A percentile compares a stretch with the other conserved stretches of the same genome.
These are phyloP conservation scores for Erodium texanum DNA, from an alignment of 441 rosid genomes.

Conservation along the genomic window DNA sequence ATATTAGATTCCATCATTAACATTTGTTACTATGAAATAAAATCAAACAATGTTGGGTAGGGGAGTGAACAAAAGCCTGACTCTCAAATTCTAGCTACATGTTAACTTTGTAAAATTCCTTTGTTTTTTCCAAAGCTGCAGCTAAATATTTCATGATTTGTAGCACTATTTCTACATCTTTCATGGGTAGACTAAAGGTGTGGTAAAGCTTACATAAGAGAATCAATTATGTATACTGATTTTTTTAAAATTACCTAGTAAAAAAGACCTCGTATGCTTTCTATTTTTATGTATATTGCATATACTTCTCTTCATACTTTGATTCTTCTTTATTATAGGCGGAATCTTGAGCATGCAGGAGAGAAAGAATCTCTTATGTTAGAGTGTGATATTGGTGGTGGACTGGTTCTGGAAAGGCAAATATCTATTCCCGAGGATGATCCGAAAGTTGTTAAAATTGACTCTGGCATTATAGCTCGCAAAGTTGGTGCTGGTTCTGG, in stretches of 20 bases:
- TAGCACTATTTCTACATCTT: neutral
- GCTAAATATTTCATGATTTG: neutral
- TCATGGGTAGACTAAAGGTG: neutral
- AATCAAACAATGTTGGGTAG: neutral
- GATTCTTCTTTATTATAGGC: conserved; percentile 36
- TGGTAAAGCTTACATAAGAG: neutral
- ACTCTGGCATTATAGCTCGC: conserved; percentile 59
- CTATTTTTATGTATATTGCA: neutral
- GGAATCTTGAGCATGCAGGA: conserved; percentile 69
- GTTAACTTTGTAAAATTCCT: neutral
- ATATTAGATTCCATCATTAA: neutral
- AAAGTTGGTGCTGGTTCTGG: conserved; percentile 93
- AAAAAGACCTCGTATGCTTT: neutral
- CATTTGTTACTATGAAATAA: neutral
- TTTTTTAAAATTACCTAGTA: neutral
- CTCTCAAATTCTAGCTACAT: neutral
- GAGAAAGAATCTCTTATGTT: conserved; percentile 61
- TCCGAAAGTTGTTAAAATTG: conserved; percentile 42
- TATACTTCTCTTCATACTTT: neutral
- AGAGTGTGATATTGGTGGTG: conserved; percentile 83
- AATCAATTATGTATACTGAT: neutral
- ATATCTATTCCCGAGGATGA: conserved; percentile 42
- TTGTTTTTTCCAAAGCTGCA: neutral
- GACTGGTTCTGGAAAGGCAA: conserved; percentile 49
- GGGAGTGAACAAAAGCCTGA: neutral